Base-by-base conservation (phyloP, 163 green algal genomes). In the Prototheca cutis region DNA sequence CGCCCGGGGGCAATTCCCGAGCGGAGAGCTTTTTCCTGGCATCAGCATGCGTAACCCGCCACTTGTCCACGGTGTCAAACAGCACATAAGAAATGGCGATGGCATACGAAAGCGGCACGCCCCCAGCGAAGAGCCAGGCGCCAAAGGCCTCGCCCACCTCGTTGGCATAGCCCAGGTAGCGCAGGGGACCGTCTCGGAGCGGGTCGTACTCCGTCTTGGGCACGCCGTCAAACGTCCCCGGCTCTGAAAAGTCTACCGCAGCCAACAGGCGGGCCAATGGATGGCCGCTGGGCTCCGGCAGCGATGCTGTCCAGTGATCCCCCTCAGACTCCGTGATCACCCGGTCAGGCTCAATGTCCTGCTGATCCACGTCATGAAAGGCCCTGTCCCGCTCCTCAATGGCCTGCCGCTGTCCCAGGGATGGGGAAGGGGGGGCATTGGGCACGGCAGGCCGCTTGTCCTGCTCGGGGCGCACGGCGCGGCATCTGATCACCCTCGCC, bases 81-180 rank as follows among this genome's bases (percentile, higher is more conserved):
- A 85, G 55, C 1, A 90, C 80, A 55, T 90, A 90, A 17, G 40
- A 36, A 23, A 87, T 80, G 19, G 80, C 80, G 2, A 87, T 54
- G 1, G 67, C 74, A 21, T 67, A 67, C 33, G 74, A 83, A 10
- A 83, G 56, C 17, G 79, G 78, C n/a, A 89, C 81, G 39, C 81
- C 81, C 19, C 66, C 68, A 13, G 56, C 25, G 7, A 81, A 81
- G 1, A 89, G 64, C 77, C 80, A 89, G 1, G 81, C 79, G 28
- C 77, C 78, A 76, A 89, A 87, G 1, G 81, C 81, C 66, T 89
- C 81, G 10, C 80, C 80, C 15, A 76, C 60, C 59, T 88, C 81
- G 57, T 88, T 88, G 6, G 79, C 55, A 34, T 88, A 88, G 40
- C 81, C 81, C 4, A 88, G 55, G 61, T 88, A 88, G 24, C 81